These are phyloP conservation scores for Tanozyma kutaoensis DNA, from an alignment of 805 yeast genomes.

Conservation along the genomic window DNA sequence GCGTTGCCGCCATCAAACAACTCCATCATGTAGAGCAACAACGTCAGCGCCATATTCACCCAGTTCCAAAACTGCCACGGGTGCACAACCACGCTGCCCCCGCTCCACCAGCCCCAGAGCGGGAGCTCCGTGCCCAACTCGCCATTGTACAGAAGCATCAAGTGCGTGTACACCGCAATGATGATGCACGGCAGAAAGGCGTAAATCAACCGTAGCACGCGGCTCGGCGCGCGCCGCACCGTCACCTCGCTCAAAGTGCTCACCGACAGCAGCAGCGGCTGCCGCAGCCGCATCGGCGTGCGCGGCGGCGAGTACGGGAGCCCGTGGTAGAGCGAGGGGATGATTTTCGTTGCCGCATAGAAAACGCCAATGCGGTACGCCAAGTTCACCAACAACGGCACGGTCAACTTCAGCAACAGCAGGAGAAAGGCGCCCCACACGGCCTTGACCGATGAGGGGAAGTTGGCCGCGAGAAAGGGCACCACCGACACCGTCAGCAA, in stretches of 20 bases:
- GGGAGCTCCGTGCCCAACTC: slow-evolving; percentile 51
- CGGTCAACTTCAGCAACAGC: slow-evolving; percentile 52
- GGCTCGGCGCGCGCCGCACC: slow-evolving; percentile 1
- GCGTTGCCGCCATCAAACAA: slow-evolving; percentile 29
- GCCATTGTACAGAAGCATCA: slow-evolving; percentile 81
- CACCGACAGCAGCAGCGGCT: slow-evolving; percentile 15
- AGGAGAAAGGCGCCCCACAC: slow-evolving; percentile 40
- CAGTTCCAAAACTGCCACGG: slow-evolving; percentile 98
- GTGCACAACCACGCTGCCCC: slow-evolving; percentile 30
- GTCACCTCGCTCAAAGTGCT: too few relatives aligned
- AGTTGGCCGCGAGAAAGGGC: slow-evolving; percentile 36
- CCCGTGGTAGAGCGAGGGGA: slow-evolving; percentile 55
- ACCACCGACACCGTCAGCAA: slow-evolving; percentile 14
- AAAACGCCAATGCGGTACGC: slow-evolving; percentile 81
- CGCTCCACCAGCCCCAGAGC: slow-evolving; percentile 24
- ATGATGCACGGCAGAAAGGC: slow-evolving; percentile 89
- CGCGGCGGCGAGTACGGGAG: slow-evolving; percentile 25
- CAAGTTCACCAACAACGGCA: slow-evolving; percentile 59
- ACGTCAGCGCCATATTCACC: slow-evolving; percentile 76
- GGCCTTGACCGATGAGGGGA: slow-evolving; percentile 39
- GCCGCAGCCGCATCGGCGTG: slow-evolving; percentile 24
- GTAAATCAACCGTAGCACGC: slow-evolving; percentile 45
- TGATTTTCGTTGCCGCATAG: slow-evolving; percentile 85
- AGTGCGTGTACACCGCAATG: slow-evolving; percentile 89
- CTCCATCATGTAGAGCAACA: slow-evolving; percentile 72